Base-by-base conservation (phyloP, 768 basidiomycete genomes). In the Pulveroboletus ravenelii region DNA sequence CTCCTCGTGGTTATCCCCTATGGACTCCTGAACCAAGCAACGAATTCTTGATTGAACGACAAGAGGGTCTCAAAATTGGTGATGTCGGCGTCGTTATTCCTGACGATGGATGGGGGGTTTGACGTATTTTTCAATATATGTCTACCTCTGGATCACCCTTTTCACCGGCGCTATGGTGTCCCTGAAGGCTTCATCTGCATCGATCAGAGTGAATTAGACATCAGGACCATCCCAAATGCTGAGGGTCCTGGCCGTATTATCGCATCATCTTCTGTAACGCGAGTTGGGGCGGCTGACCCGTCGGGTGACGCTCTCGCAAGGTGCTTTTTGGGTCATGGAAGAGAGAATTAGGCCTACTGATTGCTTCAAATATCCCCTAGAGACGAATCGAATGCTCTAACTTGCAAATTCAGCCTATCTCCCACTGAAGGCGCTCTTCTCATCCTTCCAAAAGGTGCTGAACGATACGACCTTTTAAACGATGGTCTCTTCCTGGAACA, bases 71-170 rank as follows among this genome's bases (percentile, higher is more conserved):
- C 31, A 63, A 47, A 29, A 66, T 71, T 15, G 70, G 71, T 6
- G 71, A 72, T 49, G 63, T 45, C 6, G 44, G 44, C 6, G 32
- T 72, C 10, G 56, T 70, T 18, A 61, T 51, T 5, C 49, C 61
- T 1, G 58, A 58, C 3, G n/a, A n/a, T n/a, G n/a, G 55, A 61
- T 42, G 70, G 70, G 12, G 57, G 55, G 9, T 72, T 72, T 25
- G 62, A 64, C 46, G 67, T 65, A 51, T 56, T 70, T 1, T 72
- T 72, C 57, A 71, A 69, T 45, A 64, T 70, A 6, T 65, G 59
- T 29, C 48, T 65, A 8, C 61, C 67, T 40, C 61, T 55, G 6
- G 59, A 68, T 18, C 65, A 72, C 47, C 31, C 56, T 4, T 56
- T 44, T 15, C 43, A 51, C 12, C 44, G 44, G 41, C 52, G 29